These are phyloP conservation scores for Cyclotella sp. DNA, from an alignment of 108 stramenopile species.

Conservation along the genomic window DNA sequence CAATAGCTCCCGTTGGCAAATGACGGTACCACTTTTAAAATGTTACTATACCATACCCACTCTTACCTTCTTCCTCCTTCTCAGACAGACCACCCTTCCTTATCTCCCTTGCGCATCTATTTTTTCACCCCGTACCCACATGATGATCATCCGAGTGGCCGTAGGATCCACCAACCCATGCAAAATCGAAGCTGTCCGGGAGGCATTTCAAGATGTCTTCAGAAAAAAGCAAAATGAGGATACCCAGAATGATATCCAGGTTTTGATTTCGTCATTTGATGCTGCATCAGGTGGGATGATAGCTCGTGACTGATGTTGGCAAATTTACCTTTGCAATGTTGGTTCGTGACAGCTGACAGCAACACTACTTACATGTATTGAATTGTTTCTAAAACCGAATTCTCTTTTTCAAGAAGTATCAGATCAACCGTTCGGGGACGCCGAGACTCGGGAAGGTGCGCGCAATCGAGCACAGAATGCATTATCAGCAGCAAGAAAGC, in stretches of 20 bases:
- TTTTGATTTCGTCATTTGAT: conserved; percentile 56
- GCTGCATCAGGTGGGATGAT: conserved; percentile 75
- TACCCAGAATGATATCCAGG: conserved; percentile 9
- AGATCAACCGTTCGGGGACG: conserved; percentile 92
- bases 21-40: too few relatives aligned
- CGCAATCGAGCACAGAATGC: conserved; percentile 81
- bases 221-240: background rate
- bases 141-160: conserved; percentile 51
- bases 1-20: too few relatives aligned
- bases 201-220: conserved; percentile 57
- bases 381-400: too few relatives aligned
- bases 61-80: too few relatives aligned
- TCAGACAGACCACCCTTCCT: background rate
- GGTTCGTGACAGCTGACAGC: too few relatives aligned
- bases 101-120: background rate
- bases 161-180: conserved; percentile 88
- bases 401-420: too few relatives aligned
- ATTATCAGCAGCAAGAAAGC: conserved; percentile 55
- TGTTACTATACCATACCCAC: too few relatives aligned
- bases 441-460: conserved; percentile 83
- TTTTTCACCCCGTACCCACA: too few relatives aligned
- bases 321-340: too few relatives aligned
- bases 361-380: too few relatives aligned
- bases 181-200: conserved; percentile 76
- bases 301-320: too few relatives aligned